Evolutionary conservation across 1,284 basidiomycete genomes (phyloP), one percentile per base, ranked within the genome.

Genomic region (Cryptococcus sp.): DNA sequence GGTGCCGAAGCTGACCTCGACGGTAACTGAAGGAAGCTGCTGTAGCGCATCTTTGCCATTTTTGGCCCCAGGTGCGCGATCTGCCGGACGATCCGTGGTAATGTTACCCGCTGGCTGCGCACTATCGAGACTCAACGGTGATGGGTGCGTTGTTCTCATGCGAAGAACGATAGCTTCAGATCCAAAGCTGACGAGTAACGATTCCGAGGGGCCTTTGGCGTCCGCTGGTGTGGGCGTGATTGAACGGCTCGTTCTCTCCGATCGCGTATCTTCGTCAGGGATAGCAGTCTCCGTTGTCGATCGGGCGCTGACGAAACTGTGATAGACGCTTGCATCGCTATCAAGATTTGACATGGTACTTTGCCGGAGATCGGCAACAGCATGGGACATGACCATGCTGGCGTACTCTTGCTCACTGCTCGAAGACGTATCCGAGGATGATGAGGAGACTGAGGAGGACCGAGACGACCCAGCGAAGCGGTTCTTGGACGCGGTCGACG

Each of bases 341-440:
- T 55, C 62, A 1, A 56, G 50, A 11, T 55, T 55, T 15, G 62
- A 59, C 20, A 57, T 55, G 11, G 61, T 60, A 50, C 78, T 78
- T 23, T 77, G 63, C 15, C 81, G 72, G 13, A 82, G 64, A 64
- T 82, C 81, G 1, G 77, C 77, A 8, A 82, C 78, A 0, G 80
- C 80, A 63, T 78, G 75, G 6, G 79, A 81, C 80, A 82, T 81
- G 50, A 75, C 62, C 74, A 82, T 66, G 13, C 67, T 67, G 30
- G 69, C 63, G 25, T 67, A 66, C 5, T 73, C 72, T 7, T 62
- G 66, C 25, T 52, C 54, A 23, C 61, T 63, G 11, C 50, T 61
- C 16, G 59, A 60, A 13, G 40, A 48, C 11, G 45, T 47, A 10
- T 64, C 58, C 25, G 45, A 57, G 1, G 73, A 66, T 0, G 64